These are phyloP conservation scores for Themeda triandra DNA, from an alignment of 176 grass and related monocot species.

Conservation along the genomic window DNA sequence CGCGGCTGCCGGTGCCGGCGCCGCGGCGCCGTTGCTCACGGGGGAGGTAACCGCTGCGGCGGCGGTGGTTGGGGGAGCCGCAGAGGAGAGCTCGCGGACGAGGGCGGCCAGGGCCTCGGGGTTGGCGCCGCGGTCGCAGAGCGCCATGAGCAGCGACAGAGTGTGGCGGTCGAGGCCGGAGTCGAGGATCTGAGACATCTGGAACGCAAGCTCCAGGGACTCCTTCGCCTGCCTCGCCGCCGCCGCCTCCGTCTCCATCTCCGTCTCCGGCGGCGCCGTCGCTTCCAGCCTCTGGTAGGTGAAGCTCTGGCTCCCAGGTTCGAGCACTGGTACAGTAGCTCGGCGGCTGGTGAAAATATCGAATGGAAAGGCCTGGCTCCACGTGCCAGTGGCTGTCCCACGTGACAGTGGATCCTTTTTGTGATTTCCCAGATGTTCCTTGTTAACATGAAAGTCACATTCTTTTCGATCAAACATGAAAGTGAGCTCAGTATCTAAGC, in stretches of 20 bases:
- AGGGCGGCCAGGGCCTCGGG: constrained; percentile 78
- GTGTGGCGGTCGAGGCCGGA: constrained; percentile 72
- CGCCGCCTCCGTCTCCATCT: constrained; percentile 25
- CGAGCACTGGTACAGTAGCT: neutral
- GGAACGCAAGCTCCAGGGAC: constrained; percentile 70
- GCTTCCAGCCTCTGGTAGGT: neutral
- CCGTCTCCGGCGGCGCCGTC: constrained; percentile 22
- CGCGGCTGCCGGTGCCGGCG: neutral
- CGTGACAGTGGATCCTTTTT: neutral
- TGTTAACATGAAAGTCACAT: neutral
- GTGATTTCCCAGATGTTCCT: neutral
- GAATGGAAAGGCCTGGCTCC: neutral
- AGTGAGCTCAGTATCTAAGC: neutral
- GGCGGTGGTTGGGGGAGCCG: constrained; percentile 17
- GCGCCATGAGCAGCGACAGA: constrained; percentile 80
- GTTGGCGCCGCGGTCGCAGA: constrained; percentile 76
- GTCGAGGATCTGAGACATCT: constrained; percentile 76
- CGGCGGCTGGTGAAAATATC: neutral
- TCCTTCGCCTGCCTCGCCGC: constrained; percentile 67
- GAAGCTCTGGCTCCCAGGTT: neutral
- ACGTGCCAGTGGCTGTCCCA: neutral
- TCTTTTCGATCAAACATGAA: neutral
- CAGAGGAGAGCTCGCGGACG: constrained; percentile 68
- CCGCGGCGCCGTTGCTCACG: neutral
- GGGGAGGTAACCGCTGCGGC: neutral